Evolutionary conservation across 1,139 yeast species (phyloP), one percentile per base, ranked within the genome.

Genomic region (Yamadazyma blattariae): DNA sequence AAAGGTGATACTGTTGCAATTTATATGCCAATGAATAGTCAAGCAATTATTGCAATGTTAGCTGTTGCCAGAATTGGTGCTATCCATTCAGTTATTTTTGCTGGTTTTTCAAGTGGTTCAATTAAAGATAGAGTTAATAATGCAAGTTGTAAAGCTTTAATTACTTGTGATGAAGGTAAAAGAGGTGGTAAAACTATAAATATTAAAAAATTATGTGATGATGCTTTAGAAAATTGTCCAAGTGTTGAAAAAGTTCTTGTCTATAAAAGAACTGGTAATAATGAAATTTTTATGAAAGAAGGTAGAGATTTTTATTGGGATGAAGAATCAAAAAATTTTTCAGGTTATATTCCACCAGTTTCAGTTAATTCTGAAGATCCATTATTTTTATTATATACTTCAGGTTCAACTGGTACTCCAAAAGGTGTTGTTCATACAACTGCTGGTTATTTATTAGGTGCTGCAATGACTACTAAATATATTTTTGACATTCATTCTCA

Each of bases 371-470:
- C 96, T 25, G 97, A 90, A 67, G 96, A 90, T 65, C 97, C 97
- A 35, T 73, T 90, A 51, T 90, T 90, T 72, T 73, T 90, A 69
- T 79, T 90, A 46, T 90, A 90, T 68, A 90, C 97, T 37, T 88
- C 97, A 17, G 97, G 97, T 46, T 88, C 97, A 27, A 92, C 97
- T 36, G 97, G 98, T 50, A 81, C 95, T 57, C 98, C 97, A 62
- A 92, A 92, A 75, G 97, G 97, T 67, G 96, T 92, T 48, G 95
- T 89, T 45, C 97, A 92, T 66, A 70, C 88, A 45, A 90, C 97
- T 42, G 97, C 85, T 54, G 97, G 97, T 45, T 92, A 83, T 70
- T 74, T 92, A 50, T 73, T 92, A 48, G 97, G 97, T 47, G 97
- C 97, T 31, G 95, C 96, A 36, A 68, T 90, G 66, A 88, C 97